Conservation (phyloP, 1,284 basidiomycete species). For the Tylopilus sp. region DNA sequence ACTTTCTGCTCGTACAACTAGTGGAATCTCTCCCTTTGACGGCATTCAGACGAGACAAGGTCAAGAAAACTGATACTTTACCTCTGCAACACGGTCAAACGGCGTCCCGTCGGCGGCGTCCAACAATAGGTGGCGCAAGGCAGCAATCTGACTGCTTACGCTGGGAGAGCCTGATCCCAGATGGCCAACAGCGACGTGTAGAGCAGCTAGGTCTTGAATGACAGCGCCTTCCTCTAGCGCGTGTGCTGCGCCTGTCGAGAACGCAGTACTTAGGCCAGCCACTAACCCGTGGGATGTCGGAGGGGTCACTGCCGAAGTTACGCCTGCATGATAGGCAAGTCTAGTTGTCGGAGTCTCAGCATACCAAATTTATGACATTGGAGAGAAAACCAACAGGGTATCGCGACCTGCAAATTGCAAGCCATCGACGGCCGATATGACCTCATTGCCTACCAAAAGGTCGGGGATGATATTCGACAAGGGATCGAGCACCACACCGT, state of each 20-base stretch:
- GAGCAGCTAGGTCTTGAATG: conserved; percentile 62
- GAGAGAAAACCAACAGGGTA: conserved; percentile 49
- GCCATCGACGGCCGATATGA: conserved; percentile 71
- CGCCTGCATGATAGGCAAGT: conserved; percentile 61
- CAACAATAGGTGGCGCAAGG: conserved; percentile 63
- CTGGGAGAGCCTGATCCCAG: conserved; percentile 38
- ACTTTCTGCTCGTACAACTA: conserved; percentile 55
- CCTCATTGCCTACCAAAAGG: conserved; percentile 48
- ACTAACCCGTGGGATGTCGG: conserved; percentile 57
- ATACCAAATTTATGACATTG: neutral
- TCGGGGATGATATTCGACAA: conserved; percentile 41
- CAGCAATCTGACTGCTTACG: conserved; percentile 62
- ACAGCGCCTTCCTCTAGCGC: conserved; percentile 67
- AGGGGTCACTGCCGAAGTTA: conserved; percentile 62
- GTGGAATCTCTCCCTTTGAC: conserved; percentile 46
- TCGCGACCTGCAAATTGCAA: conserved; percentile 68
- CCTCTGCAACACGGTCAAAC: conserved; percentile 49
- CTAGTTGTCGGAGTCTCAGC: conserved; percentile 35
- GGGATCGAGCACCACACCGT: conserved; percentile 57
- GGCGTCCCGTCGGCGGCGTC: conserved; percentile 44
- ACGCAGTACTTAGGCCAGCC: conserved; percentile 62
- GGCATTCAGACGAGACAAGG: neutral
- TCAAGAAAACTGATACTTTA: conserved; percentile 6
- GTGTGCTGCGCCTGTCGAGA: conserved; percentile 61
- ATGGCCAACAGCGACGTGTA: conserved; percentile 64